These are phyloP conservation scores for Psilocybe cubensis DNA, from an alignment of 768 basidiomycete genomes.

Conservation along the genomic window DNA sequence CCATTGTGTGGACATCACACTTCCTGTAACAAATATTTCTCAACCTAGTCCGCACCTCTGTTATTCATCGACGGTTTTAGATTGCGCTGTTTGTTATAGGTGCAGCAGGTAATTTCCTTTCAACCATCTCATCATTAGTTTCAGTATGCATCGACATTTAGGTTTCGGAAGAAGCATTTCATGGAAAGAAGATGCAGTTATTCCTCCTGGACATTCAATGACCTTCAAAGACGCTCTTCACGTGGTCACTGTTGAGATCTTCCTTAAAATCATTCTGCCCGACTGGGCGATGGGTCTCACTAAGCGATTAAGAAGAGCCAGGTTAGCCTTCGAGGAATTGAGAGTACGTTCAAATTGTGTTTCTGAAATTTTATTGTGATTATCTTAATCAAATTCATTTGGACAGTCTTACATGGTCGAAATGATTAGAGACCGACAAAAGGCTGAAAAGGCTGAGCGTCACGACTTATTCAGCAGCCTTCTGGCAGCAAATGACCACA, in stretches of 20 bases:
- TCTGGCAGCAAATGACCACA: slow-evolving; percentile 50
- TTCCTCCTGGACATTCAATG: slow-evolving; percentile 47
- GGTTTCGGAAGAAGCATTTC: slow-evolving; percentile 56
- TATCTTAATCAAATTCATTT: not conserved
- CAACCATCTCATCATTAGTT: not conserved
- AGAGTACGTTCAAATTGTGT: slow-evolving; percentile 29
- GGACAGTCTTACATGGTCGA: slow-evolving; percentile 46
- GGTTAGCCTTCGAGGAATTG: slow-evolving; percentile 46
- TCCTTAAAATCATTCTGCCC: slow-evolving; percentile 42
- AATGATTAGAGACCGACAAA: slow-evolving; percentile 52
- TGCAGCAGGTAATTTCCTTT: slow-evolving; percentile 44
- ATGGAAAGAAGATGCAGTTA: slow-evolving; percentile 44
- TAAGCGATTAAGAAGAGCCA: slow-evolving; percentile 29
- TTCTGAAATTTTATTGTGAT: not conserved
- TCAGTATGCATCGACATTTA: slow-evolving; percentile 13
- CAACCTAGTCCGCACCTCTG: slow-evolving; percentile 10
- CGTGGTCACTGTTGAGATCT: slow-evolving; percentile 39
- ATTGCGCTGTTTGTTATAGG: slow-evolving; percentile 60
- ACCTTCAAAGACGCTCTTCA: slow-evolving; percentile 54
- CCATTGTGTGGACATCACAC: slow-evolving; percentile 54
- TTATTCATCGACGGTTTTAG: slow-evolving; percentile 27
- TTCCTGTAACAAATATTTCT: slow-evolving; percentile 42
- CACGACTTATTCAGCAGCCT: slow-evolving; percentile 58
- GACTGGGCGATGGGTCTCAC: slow-evolving; percentile 42
- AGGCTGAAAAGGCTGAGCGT: slow-evolving; percentile 38